A percentile compares a stretch with the other conserved stretches of the same genome.
Evolutionary conservation across 164 flowering plant genomes (phyloP).

Genomic region (Stephania japonica): DNA sequence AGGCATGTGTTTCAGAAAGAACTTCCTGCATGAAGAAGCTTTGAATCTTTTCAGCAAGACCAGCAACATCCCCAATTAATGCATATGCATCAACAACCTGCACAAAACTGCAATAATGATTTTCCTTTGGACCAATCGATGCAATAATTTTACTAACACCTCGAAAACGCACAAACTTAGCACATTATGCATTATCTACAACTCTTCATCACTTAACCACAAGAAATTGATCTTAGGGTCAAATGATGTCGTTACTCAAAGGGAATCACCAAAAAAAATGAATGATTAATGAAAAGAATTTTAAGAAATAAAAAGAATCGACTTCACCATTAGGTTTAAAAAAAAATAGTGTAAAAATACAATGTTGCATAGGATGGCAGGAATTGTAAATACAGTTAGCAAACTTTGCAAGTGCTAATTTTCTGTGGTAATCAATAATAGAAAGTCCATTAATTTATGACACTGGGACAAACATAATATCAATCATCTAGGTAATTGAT

Average conservation of each 20-base stretch:
- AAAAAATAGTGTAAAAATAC: neutral
- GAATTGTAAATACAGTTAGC: neutral
- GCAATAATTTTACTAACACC: neutral
- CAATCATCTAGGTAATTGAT: too few relatives aligned
- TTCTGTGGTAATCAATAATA: neutral
- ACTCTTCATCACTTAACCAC: neutral
- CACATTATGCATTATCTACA: neutral
- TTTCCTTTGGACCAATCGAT: neutral
- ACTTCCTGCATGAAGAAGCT: constrained; percentile 98
- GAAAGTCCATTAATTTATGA: neutral
- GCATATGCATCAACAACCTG: constrained; percentile 99
- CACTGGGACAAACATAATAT: too few relatives aligned
- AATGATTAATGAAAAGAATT: neutral
- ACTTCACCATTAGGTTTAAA: neutral
- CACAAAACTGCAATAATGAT: constrained; percentile 14
- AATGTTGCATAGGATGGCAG: neutral
- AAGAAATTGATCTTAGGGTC: neutral
- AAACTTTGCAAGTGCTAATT: neutral
- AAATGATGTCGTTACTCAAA: neutral
- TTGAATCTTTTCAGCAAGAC: constrained; percentile 95
- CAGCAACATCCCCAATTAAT: constrained; percentile 82
- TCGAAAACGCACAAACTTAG: neutral
- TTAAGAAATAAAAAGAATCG: neutral
- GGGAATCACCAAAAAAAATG: neutral
- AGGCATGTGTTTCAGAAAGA: constrained; percentile 81